Evolutionary conservation across 208 protist genomes (phyloP).

Genomic region (Angomonas deanei): DNA sequence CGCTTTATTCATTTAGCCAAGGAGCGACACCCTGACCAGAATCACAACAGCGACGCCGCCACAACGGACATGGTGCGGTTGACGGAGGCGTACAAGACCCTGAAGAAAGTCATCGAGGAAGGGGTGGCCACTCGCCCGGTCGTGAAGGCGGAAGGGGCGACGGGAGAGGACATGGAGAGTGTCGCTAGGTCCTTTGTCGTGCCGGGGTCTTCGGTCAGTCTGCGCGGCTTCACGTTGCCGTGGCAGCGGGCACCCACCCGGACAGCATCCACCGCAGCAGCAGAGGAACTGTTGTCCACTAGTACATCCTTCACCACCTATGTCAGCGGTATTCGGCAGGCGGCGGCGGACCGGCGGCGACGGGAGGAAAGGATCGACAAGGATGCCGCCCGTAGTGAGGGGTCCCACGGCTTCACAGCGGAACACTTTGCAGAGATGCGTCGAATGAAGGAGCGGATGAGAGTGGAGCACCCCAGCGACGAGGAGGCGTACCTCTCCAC

Average conservation of each 20-base stretch:
- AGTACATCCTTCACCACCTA: slow-evolving; percentile 33
- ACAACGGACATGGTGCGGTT: slow-evolving; percentile 51
- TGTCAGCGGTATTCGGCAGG: slow-evolving; percentile 24
- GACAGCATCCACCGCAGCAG: slow-evolving; percentile 14
- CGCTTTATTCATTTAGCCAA: slow-evolving; percentile 66
- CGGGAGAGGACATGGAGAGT: slow-evolving; percentile 19
- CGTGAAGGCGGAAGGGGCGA: not conserved
- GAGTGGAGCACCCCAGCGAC: slow-evolving; percentile 8
- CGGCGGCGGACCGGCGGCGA: slow-evolving; percentile 17
- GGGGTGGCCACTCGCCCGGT: slow-evolving; percentile 21
- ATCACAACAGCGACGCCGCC: slow-evolving; percentile 24
- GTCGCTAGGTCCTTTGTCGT: slow-evolving; percentile 43
- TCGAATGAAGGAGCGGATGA: slow-evolving; percentile 7
- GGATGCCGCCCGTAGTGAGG: slow-evolving; percentile 28
- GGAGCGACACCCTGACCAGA: slow-evolving; percentile 68
- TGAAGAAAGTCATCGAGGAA: slow-evolving; percentile 51
- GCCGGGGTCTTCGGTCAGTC: slow-evolving; percentile 53
- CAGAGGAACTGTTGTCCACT: slow-evolving; percentile 17
- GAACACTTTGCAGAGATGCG: slow-evolving; percentile 51
- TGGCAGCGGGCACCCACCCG: slow-evolving; percentile 54
- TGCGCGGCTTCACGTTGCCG: slow-evolving; percentile 49
- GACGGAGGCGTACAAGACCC: slow-evolving; percentile 61
- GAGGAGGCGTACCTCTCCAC: not conserved
- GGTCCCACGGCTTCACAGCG: slow-evolving; percentile 67
- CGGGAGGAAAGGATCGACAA: slow-evolving; percentile 24